These are phyloP conservation scores for Arthrobotrys sphaeroides DNA, from an alignment of 2,329 filamentous ascomycete species.

Conservation along the genomic window DNA sequence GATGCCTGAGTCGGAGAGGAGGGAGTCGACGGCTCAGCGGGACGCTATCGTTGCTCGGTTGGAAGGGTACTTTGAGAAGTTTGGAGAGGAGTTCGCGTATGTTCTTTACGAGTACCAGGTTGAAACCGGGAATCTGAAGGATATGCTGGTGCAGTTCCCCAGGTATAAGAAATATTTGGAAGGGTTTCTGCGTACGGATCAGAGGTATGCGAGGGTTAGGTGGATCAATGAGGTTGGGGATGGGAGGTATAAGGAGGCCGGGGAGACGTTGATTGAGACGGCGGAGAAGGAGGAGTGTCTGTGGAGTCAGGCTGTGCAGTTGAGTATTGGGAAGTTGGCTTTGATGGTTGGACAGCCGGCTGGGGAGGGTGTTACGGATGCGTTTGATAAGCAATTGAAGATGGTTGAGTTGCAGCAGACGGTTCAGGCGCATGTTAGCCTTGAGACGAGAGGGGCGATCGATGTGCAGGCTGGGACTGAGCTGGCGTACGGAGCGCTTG, in stretches of 20 bases:
- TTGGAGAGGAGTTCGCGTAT: slow-evolving; percentile 74
- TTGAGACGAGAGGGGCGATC: slow-evolving; percentile 75
- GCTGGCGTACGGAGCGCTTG: slow-evolving; percentile 76
- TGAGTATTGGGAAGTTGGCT: slow-evolving; percentile 86
- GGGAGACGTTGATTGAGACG: slow-evolving; percentile 74
- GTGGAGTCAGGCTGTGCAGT: slow-evolving; percentile 92
- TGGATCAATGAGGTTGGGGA: slow-evolving; percentile 96
- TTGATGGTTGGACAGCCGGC: slow-evolving; percentile 62
- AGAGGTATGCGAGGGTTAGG: slow-evolving; percentile 77
- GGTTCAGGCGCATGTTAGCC: slow-evolving; percentile 75
- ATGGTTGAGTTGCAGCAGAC: slow-evolving; percentile 82
- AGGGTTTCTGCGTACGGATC: slow-evolving; percentile 76
- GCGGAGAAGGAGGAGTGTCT: slow-evolving; percentile 79
- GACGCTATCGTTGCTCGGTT: slow-evolving; percentile 61
- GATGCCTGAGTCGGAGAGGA: slow-evolving; percentile 54
- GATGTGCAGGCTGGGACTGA: slow-evolving; percentile 82
- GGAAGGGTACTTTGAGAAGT: slow-evolving; percentile 69
- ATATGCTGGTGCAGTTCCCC: slow-evolving; percentile 69
- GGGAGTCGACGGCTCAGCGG: slow-evolving; percentile 24
- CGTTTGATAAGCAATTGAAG: slow-evolving; percentile 72
- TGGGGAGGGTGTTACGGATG: slow-evolving; percentile 63
- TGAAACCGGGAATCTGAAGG: slow-evolving; percentile 71
- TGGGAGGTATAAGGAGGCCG: slow-evolving; percentile 77
- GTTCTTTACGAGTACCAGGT: slow-evolving; percentile 84
- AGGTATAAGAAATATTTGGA: slow-evolving; percentile 76